Base-by-base conservation (phyloP, 1,139 yeast species). In the Geotrichum histeridarum region DNA sequence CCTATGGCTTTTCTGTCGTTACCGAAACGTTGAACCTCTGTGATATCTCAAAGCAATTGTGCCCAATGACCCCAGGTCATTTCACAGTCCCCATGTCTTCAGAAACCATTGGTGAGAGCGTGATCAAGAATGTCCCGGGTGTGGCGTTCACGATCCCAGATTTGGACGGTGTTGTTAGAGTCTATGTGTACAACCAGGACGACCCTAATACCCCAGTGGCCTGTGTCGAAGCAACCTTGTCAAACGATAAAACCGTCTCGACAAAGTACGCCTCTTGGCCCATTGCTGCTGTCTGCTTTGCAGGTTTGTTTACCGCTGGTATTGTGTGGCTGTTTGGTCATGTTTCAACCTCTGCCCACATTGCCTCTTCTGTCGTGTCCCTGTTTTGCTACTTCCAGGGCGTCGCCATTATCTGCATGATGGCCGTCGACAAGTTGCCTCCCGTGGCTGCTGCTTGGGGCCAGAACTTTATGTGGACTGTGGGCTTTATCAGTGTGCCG, bases 391-490 rank as follows among this genome's bases (percentile, higher is more conserved):
- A 93, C 72, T 94, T 93, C 79, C 99, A 93, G 74, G 82, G 88
- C 55, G 77, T 93, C 64, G 97, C 98, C 30, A 85, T 93, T 60
- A 86, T 94, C 31, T 82, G 95, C 32, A 90, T 93, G 96, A 86
- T 91, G 93, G 97, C 95, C 51, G 98, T 91, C 41, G 80, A 89
- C 18, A 77, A 82, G 59, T 87, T 89, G 31, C 99, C 99, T 6
- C 99, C 99, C 4, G 89, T 93, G 62, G 98, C 98, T 12, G 91
- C 96, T 1, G 94, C 98, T 4, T 93, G 99, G 99, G 85, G 95
- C 38, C 96, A 93, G 70, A 93, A 93, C 73, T 93, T 93, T 75
- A 84, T 83, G 73, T 93, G 99, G 99, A 84, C 97, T 3, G 79
- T 93, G 78, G 99, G 99, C 54, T 83, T 93, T 60, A 87, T 93